Base-by-base conservation (phyloP, 2,329 filamentous ascomycete genomes). In the Pseudogymnoascus sp. region DNA sequence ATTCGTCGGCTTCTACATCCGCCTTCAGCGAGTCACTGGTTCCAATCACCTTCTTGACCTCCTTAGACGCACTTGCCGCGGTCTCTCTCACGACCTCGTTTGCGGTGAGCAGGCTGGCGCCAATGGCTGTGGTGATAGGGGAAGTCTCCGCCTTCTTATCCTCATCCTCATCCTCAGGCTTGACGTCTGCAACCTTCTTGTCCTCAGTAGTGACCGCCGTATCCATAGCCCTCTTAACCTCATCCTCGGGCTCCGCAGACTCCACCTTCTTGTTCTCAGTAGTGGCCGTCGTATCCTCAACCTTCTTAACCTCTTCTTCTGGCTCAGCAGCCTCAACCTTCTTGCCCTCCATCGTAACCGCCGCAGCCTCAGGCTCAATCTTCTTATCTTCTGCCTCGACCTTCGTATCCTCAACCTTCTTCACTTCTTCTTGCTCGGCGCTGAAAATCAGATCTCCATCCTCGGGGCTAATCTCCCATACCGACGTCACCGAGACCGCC, bases 381-480 rank as follows among this genome's bases (percentile, higher is more conserved):
- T 30, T 10, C 28, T 30, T 30, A 8, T 30, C 28, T 8, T 30
- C 28, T 3, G 9, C 9, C 28, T 30, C 12, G 10, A 10, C 28
- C 28, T 15, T 28, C 5, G 3, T 13, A 1, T 28, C 23, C 12
- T 55, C 45, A 21, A 13, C 21, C 5, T 39, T 19, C 15, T 19
- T 39, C 13, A 9, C 41, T 15, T 52, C 45, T 15, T 30, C 45
- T 5, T 10, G 9, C 5, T 30, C 55, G 23, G 33, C 9, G 55
- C 5, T 57, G 8, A 74, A 69, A 65, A 65, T 71, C 60, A 82
- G 65, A 6, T 74, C 71, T 28, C 79, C 76, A 63, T 78, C 74
- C 21, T 82, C 75, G 7, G 76, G 72, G 41, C 80, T 77, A 60
- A 84, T 77, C 58, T 77, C 79, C 71, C 77, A 84, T 33, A 80